Conservation (phyloP, 495 filamentous ascomycete genomes). For the Bathelium albidoporum region DNA sequence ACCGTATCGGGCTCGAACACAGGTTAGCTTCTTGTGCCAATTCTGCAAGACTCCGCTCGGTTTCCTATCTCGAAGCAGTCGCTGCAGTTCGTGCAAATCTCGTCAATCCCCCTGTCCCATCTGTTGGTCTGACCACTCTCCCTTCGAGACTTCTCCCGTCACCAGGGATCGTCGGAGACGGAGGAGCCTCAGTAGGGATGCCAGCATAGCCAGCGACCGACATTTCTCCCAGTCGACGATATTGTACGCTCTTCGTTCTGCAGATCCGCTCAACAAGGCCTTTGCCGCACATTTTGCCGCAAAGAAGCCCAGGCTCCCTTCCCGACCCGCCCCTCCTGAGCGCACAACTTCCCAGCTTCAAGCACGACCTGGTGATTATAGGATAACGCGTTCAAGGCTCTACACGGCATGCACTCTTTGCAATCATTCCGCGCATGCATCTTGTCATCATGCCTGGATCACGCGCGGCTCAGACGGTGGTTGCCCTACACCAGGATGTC, state of each 20-base stretch:
- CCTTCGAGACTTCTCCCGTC: slow-evolving; percentile 23
- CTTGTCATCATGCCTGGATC: slow-evolving; percentile 28
- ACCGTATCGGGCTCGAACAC: slow-evolving; percentile 24
- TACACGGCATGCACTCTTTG: slow-evolving; percentile 29
- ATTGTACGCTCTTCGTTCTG: background rate
- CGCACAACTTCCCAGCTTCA: background rate
- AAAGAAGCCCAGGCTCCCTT: background rate
- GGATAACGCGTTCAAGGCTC: slow-evolving; percentile 12
- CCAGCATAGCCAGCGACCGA: background rate
- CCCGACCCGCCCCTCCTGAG: background rate
- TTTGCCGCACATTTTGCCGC: background rate
- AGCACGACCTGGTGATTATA: background rate
- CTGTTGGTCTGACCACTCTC: slow-evolving; percentile 26
- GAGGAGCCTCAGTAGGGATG: background rate
- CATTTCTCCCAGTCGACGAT: background rate
- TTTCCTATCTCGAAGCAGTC: slow-evolving; percentile 21
- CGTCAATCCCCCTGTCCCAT: slow-evolving; percentile 27
- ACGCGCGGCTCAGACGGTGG: slow-evolving; percentile 18
- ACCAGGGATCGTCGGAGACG: slow-evolving; percentile 1
- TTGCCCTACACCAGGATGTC: slow-evolving; percentile 30
- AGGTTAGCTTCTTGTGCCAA: slow-evolving; percentile 24
- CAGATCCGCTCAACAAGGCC: background rate
- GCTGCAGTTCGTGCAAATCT: slow-evolving; percentile 24
- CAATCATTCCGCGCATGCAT: slow-evolving; percentile 27
- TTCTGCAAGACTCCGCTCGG: slow-evolving; percentile 27